Evolutionary conservation across 805 yeast genomes (phyloP).

Genomic region (Vanderwaltozyma yarrowii): DNA sequence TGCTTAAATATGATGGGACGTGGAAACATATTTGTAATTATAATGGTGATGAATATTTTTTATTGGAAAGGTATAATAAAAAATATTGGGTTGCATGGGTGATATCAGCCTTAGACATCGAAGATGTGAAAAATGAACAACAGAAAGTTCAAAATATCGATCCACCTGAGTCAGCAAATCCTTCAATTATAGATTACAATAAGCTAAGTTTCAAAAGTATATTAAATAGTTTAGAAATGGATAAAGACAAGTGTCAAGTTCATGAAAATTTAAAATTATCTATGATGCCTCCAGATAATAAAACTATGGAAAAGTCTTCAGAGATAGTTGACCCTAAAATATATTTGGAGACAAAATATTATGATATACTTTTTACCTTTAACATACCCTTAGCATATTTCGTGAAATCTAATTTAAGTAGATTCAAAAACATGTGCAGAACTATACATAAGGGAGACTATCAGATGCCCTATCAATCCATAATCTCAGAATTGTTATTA

Average conservation of each 20-base stretch:
- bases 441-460: conserved; percentile 8
- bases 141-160: not conserved
- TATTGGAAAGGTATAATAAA: conserved; percentile 17
- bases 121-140: conserved; percentile 2
- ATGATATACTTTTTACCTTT: conserved; percentile 27
- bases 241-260: not conserved
- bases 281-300: conserved; percentile 6
- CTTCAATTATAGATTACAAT: not conserved
- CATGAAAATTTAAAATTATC: not conserved
- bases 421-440: conserved; percentile 37
- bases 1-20: not conserved
- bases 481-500: conserved; percentile 27
- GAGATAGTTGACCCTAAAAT: conserved; percentile 11
- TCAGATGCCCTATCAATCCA: conserved; percentile 11
- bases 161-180: too few species aligned
- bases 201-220: not conserved
- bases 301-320: not conserved
- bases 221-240: not conserved
- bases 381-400: conserved; percentile 32
- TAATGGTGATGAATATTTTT: not conserved
- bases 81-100: conserved; percentile 14
- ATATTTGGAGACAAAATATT: conserved; percentile 27
- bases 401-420: conserved; percentile 39
- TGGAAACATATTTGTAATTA: conserved; percentile 6
- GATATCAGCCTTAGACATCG: conserved; percentile 2